A percentile compares a stretch with the other conserved stretches of the same genome.
These are phyloP conservation scores for Tolypocladium endophyticum DNA, from an alignment of 2,329 filamentous ascomycete species.

Conservation along the genomic window DNA sequence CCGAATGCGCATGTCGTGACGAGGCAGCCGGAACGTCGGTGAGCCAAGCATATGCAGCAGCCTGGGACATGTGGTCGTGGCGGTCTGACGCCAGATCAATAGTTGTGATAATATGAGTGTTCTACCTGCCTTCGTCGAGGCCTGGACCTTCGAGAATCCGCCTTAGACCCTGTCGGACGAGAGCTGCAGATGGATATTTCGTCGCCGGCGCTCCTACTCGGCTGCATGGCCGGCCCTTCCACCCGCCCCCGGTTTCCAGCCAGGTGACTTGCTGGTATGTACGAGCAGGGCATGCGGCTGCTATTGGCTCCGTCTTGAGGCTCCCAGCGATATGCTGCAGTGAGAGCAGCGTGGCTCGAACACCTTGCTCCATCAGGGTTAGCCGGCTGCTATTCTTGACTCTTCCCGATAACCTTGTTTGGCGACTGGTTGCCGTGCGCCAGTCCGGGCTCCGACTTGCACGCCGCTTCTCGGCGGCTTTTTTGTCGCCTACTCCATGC, in stretches of 20 bases:
- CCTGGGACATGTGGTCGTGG: background rate
- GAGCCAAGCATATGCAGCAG: background rate
- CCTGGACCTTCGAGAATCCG: background rate
- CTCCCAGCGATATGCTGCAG: background rate
- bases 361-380: slow-evolving; percentile 4
- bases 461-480: background rate
- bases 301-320: background rate
- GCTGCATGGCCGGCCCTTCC: background rate
- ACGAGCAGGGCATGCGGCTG: background rate
- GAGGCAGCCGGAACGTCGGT: background rate
- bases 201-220: background rate
- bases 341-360: background rate
- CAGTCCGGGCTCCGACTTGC: background rate
- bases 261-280: background rate
- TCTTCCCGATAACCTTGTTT: background rate
- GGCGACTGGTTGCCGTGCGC: background rate
- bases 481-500: background rate
- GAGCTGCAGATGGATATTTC: background rate
- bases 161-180: background rate
- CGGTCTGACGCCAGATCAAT: background rate
- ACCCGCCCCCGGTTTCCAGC: background rate
- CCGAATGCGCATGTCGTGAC: background rate
- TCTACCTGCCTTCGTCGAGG: background rate
- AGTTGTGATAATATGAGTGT: background rate
- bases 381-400: slow-evolving; percentile 10